Base-by-base conservation (phyloP, 2,329 filamentous ascomycete species). In the Fusarium acutatum region DNA sequence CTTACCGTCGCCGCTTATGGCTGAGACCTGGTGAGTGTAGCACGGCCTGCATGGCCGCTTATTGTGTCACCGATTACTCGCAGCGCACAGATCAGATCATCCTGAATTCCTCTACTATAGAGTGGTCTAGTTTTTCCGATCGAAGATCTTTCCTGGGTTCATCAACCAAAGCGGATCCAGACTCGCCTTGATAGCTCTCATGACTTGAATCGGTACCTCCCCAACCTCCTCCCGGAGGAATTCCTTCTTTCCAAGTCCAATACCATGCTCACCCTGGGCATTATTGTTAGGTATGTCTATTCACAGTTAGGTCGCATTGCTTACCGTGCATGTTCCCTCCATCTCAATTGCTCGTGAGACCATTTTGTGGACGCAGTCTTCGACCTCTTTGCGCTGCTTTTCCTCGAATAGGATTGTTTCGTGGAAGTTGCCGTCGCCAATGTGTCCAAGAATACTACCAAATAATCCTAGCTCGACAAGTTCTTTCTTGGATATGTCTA, bases 391-490 rank as follows among this genome's bases (percentile, higher is more conserved):
- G 64, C 88, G 88, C 81, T 97, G 93, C 32, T 86, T 89, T n/a
- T 89, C 88, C 81, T 96, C 90, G 81, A 97, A 98, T 82, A 97
- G 92, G 82, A 98, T 96, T 79, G 92, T 94, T 79, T 95, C 92
- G 81, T 98, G 95, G 84, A 98, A 98, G 82, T 97, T 98, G 32
- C 95, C 95, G 79, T 97, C 95, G 13, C 95, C 95, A 60, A 98
- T 92, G 78, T 98, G 95, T 6, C 95, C 95, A 5, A 98, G 85
- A 24, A 97, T 93, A 77, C 92, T 95, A 3, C 94, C 94, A 79
- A 97, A 97, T 3, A 97, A 83, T 0, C 94, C 94, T 7, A 97
- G 86, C 11, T 94, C 90, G 77, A 96, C 93, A 86, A 97, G 92
- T 77, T 97, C 94, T 78, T 94, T 93, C 84, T 97, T 97, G 66